Percentiles rank a stretch among this genome's conserved stretches.
Conservation (phyloP, 177 flowering plant species). For the Telopea speciosissima region DNA sequence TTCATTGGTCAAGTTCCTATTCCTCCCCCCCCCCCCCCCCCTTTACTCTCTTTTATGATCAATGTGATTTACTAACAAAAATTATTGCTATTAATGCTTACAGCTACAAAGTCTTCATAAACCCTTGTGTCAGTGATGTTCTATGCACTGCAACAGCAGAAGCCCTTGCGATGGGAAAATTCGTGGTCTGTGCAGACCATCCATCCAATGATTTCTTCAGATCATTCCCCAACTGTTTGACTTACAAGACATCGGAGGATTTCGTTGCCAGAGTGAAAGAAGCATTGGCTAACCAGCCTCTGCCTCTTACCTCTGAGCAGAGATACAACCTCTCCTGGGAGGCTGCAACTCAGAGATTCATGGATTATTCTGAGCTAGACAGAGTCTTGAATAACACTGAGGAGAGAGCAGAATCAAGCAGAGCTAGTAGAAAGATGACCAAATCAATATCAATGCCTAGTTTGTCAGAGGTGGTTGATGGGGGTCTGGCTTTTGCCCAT, state of each 20-base stretch:
- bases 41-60: not conserved
- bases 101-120: constrained; percentile 96
- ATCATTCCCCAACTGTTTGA: constrained; percentile 51
- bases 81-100: constrained; percentile 17
- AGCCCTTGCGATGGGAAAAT: constrained; percentile 99
- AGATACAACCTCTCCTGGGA: constrained; percentile 88
- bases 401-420: constrained; percentile 10
- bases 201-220: constrained; percentile 96
- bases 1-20: not conserved
- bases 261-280: constrained; percentile 80
- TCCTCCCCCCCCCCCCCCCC: not conserved
- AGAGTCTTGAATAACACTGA: constrained; percentile 32
- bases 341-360: constrained; percentile 92
- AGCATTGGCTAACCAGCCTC: constrained; percentile 71
- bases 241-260: constrained; percentile 85
- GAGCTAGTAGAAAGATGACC: constrained; percentile 9
- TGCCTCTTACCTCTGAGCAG: constrained; percentile 83
- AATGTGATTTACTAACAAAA: not conserved
- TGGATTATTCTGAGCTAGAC: constrained; percentile 78
- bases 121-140: constrained; percentile 96
- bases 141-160: constrained; percentile 99
- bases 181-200: constrained; percentile 93
- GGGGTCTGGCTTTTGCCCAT: constrained; percentile 82
- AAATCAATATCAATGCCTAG: constrained; percentile 64
- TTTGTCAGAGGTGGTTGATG: constrained; percentile 57